Percentiles rank a stretch among this genome's conserved stretches.
phyloP scores from a whole-genome alignment of 2,329 filamentous ascomycete genomes.

The Venturia aucupariae region DNA sequence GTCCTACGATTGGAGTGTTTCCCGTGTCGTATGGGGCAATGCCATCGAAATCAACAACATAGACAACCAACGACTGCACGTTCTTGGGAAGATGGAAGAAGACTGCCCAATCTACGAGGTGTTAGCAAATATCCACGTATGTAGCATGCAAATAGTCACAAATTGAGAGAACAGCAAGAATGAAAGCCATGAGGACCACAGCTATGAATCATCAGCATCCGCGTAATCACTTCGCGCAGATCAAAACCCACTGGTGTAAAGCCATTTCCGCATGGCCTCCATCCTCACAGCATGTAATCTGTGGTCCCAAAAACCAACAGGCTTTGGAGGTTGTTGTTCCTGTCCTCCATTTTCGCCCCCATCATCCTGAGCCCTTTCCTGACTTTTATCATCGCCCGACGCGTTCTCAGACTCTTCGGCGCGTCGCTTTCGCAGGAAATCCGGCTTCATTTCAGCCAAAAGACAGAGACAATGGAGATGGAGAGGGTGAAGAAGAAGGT shows the following conservation, averaged over 20 bases:
- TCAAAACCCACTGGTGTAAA: conserved; percentile 24
- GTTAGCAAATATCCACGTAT: neutral
- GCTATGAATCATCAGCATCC: conserved; percentile 24
- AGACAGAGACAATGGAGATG: too few relatives aligned
- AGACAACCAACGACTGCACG: conserved; percentile 40
- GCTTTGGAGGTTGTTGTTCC: conserved; percentile 18
- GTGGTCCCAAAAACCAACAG: conserved; percentile 40
- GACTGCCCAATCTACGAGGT: conserved; percentile 43
- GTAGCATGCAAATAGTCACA: conserved; percentile 23
- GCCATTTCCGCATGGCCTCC: conserved; percentile 34
- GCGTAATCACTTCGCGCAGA: neutral
- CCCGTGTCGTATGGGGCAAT: conserved; percentile 42
- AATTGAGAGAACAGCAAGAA: conserved; percentile 47
- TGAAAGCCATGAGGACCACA: conserved; percentile 45
- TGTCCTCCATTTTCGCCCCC: conserved; percentile 2
- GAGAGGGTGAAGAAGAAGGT: neutral
- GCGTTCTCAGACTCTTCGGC: neutral
- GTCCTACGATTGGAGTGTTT: conserved; percentile 47
- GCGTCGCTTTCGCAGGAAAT: neutral
- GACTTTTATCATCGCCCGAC: neutral
- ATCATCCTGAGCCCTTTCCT: neutral
- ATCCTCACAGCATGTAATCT: conserved; percentile 30
- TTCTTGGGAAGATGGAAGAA: conserved; percentile 44
- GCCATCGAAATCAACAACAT: conserved; percentile 56
- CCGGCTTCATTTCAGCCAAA: neutral